A percentile compares a stretch with the other conserved stretches of the same genome.
Evolutionary conservation across 805 yeast species (phyloP).

Genomic region (Kodamaea kaohsiungensis): DNA sequence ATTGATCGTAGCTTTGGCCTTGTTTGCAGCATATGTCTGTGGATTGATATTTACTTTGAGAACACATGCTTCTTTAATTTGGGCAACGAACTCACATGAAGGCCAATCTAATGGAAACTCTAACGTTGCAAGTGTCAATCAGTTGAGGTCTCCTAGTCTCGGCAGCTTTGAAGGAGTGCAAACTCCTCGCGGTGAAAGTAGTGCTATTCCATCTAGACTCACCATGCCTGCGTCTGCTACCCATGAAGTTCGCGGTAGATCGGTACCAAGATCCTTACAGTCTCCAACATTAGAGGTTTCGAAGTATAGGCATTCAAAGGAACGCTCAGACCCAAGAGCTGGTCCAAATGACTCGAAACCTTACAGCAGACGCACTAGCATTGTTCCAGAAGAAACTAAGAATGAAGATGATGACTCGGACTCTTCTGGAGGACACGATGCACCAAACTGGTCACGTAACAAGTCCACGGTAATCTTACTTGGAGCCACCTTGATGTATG

Average conservation of each 20-base stretch:
- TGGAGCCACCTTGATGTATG: conserved; percentile 83
- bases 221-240: conserved; percentile 2
- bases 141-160: conserved; percentile 40
- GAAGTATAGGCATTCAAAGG: conserved; percentile 14
- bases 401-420: conserved; percentile 26
- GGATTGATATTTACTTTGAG: conserved; percentile 92
- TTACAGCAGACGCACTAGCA: conserved; percentile 8
- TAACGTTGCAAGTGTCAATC: conserved; percentile 17
- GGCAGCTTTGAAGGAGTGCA: conserved; percentile 27
- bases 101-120: conserved; percentile 12
- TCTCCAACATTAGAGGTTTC: conserved; percentile 21
- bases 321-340: background rate
- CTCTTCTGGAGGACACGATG: conserved; percentile 78
- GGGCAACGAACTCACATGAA: conserved; percentile 62
- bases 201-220: conserved; percentile 14
- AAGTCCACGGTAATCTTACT: conserved; percentile 83
- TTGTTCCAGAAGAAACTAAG: background rate
- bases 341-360: background rate
- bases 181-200: conserved; percentile 12
- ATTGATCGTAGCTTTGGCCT: conserved; percentile 71
- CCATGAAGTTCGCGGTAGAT: conserved; percentile 3
- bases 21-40: conserved; percentile 81
- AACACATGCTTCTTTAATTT: conserved; percentile 94
- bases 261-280: conserved; percentile 11
- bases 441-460: conserved; percentile 92